Evolutionary conservation across 2,329 filamentous ascomycete species (phyloP), one percentile per base, ranked within the genome.

Genomic region (Aspergillus pseudoglaucus): DNA sequence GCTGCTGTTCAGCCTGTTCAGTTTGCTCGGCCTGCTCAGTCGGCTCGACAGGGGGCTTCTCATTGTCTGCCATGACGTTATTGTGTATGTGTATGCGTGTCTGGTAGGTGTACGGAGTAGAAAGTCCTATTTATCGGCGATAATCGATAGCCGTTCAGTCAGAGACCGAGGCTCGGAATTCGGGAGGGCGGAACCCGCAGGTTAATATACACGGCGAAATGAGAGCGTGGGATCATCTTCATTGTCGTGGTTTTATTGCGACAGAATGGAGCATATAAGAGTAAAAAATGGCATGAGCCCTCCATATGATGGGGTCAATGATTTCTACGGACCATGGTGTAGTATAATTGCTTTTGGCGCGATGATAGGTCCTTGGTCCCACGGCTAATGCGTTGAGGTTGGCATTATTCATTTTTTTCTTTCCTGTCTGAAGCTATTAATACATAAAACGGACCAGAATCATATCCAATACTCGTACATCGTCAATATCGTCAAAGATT

Each of bases 81-180:
- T 30, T 39, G 37, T 50, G 41, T 50, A 40, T 41, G 32, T 23
- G 20, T 44, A 25, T 44, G 15, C 12, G 25, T 25, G 20, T 9
- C 37, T 32, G 22, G 25, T 12, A 40, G 6, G 15, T 47, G 49
- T 14, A 38, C 17, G 47, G 39, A 51, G 42, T 43, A 49, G n/a
- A 30, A 43, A 17, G 23, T 10, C 23, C 9, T 20, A 22, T n/a
- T 44, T 39, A 27, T n/a, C 23, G 38, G 44, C 15, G 39, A 25
- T 39, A 18, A 18, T 18, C 8, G 37, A 20, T 12, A 18, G 37
- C 15, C 37, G 10, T 15, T 15, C 33, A 18, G n/a, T 39, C 37
- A 39, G 17, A 45, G 48, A 55, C 61, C 61, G 61, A 63, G 61
- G 61, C 52, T 61, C 57, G 59, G 59, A 55, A 57, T 48, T 48